phyloP scores from a whole-genome alignment of 768 basidiomycete genomes.

The Lyophyllum shimeji region DNA sequence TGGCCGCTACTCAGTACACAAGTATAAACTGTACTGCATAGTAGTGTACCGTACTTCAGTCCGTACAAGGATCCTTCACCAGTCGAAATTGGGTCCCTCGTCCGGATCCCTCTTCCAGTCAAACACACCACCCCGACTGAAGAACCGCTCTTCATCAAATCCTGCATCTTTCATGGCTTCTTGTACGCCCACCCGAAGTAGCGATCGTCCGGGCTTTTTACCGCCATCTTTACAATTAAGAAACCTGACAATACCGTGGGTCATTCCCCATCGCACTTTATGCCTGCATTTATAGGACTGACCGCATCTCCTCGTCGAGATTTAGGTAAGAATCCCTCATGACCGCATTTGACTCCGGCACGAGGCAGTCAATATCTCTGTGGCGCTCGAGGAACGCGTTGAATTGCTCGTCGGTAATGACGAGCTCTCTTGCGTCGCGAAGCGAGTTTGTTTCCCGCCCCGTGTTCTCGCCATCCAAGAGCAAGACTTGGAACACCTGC shows the following conservation, averaged over 20 bases:
- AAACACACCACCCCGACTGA: slow-evolving; percentile 28
- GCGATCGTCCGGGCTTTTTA: slow-evolving; percentile 28
- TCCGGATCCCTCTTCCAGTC: slow-evolving; percentile 25
- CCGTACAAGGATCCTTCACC: neutral
- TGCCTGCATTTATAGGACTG: neutral
- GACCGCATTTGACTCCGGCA: slow-evolving; percentile 34
- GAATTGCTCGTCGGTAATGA: slow-evolving; percentile 33
- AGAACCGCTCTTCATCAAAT: slow-evolving; percentile 15
- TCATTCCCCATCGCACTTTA: too few relatives aligned
- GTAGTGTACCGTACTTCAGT: too few relatives aligned
- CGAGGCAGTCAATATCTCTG: slow-evolving; percentile 22
- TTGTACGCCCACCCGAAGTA: slow-evolving; percentile 18
- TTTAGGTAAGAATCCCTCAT: slow-evolving; percentile 39
- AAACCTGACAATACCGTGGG: slow-evolving; percentile 22
- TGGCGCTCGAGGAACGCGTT: slow-evolving; percentile 32
- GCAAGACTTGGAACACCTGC: slow-evolving; percentile 25
- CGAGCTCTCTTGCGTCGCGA: slow-evolving; percentile 23
- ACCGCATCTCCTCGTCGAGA: slow-evolving; percentile 37
- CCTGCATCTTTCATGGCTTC: slow-evolving; percentile 17
- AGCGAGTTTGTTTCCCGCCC: slow-evolving; percentile 5
- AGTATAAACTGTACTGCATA: too few relatives aligned
- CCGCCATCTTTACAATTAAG: slow-evolving; percentile 30
- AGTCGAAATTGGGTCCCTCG: neutral
- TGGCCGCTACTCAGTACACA: neutral
- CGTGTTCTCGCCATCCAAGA: slow-evolving; percentile 22